Conservation (phyloP, 192 early-diverging fungal genomes). For the Endogone sp. region DNA sequence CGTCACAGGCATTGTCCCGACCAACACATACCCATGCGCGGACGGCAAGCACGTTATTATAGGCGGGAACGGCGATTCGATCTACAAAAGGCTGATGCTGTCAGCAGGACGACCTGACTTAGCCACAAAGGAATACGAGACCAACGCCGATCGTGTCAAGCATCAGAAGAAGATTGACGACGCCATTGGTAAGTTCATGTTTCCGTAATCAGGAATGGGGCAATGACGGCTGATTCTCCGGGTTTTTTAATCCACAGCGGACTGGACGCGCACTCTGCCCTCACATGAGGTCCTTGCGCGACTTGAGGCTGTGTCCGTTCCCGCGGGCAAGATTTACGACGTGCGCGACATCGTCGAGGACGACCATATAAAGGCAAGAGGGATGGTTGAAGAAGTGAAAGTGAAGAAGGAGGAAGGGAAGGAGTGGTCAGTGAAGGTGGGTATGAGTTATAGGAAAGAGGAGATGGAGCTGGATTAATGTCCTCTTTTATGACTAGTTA, state of each 20-base stretch:
- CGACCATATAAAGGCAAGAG: conserved; percentile 38
- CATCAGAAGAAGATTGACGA: conserved; percentile 33
- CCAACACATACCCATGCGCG: conserved; percentile 38
- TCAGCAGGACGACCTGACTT: conserved; percentile 39
- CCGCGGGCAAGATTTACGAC: conserved; percentile 45
- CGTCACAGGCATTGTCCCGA: conserved; percentile 47
- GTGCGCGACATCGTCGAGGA: conserved; percentile 42
- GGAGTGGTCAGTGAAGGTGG: conserved; percentile 40
- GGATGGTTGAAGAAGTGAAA: conserved; percentile 34
- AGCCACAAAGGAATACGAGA: conserved; percentile 34
- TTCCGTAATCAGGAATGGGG: too few species aligned
- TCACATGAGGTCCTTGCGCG: conserved; percentile 28
- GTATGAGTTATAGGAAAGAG: background rate
- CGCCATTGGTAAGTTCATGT: conserved; percentile 32
- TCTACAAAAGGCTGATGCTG: conserved; percentile 41
- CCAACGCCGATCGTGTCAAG: conserved; percentile 39
- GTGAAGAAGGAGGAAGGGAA: conserved; percentile 30
- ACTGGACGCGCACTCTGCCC: conserved; percentile 30
- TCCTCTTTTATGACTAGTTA: too few species aligned
- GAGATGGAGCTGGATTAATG: background rate
- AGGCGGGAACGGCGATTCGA: conserved; percentile 46
- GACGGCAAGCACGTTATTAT: conserved; percentile 48
- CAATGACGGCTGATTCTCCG: background rate
- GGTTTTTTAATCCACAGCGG: conserved; percentile 1
- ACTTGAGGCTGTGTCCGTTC: conserved; percentile 37